phyloP scores from a whole-genome alignment of 2,329 filamentous ascomycete genomes.

The Blastomyces percursus region DNA sequence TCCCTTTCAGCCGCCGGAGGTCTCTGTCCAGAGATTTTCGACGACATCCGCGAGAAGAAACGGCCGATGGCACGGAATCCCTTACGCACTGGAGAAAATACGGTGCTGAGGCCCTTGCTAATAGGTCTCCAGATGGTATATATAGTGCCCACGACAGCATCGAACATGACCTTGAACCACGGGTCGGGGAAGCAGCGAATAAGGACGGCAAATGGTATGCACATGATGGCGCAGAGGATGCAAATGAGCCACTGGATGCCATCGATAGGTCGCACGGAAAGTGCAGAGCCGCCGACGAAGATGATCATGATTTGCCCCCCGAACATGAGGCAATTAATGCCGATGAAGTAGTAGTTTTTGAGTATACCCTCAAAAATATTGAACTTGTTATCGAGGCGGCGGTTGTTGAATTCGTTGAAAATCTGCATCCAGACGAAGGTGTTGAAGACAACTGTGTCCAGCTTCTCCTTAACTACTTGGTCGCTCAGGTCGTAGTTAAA shows the following conservation, averaged over 20 bases:
- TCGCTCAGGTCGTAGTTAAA: conserved; percentile 46
- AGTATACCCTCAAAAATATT: conserved; percentile 88
- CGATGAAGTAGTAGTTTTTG: conserved; percentile 79
- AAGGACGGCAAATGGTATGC: conserved; percentile 69
- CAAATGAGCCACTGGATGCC: conserved; percentile 80
- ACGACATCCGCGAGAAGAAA: conserved; percentile 16
- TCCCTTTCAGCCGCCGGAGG: conserved; percentile 14
- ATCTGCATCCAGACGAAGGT: conserved; percentile 99
- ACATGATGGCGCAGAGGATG: conserved; percentile 70
- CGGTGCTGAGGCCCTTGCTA: conserved; percentile 19
- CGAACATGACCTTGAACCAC: conserved; percentile 33
- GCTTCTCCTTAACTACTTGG: conserved; percentile 38
- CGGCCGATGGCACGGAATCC: conserved; percentile 19
- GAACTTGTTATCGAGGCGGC: conserved; percentile 84
- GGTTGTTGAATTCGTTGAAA: conserved; percentile 97
- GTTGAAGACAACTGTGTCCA: conserved; percentile 86
- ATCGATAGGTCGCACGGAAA: conserved; percentile 60
- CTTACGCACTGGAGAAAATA: conserved; percentile 23
- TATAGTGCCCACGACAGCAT: conserved; percentile 44
- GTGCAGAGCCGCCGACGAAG: conserved; percentile 71
- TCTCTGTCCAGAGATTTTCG: conserved; percentile 6
- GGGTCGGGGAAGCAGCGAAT: conserved; percentile 76
- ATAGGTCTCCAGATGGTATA: conserved; percentile 40
- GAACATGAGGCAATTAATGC: conserved; percentile 76
- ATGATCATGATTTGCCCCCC: conserved; percentile 83